Evolutionary conservation across 73 alveolate genomes (phyloP).

Genomic region (Effrenium voratum): DNA sequence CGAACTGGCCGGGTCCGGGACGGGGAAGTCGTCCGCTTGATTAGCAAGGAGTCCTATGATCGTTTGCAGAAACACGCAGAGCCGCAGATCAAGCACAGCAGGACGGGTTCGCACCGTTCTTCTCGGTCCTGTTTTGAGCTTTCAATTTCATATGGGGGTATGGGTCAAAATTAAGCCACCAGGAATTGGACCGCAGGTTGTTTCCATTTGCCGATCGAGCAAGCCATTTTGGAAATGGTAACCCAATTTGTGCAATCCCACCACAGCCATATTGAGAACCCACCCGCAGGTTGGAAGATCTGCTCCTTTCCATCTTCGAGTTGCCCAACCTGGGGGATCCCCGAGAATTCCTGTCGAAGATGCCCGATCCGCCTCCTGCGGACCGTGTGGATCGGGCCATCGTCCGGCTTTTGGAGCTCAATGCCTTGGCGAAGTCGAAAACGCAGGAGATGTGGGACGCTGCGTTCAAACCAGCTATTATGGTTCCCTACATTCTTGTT

Average conservation of each 20-base stretch:
- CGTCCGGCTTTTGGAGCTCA: conserved; percentile 31
- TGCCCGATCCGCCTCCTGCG: conserved; percentile 53
- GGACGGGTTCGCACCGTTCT: conserved; percentile 25
- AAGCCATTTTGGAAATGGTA: too few species aligned
- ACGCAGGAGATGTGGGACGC: too few species aligned
- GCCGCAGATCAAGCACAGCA: conserved; percentile 76
- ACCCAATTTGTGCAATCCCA: background rate
- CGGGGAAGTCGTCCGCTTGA: conserved; percentile 27
- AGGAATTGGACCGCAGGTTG: too few species aligned
- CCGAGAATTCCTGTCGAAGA: conserved; percentile 54
- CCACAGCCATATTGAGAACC: background rate
- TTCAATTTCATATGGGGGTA: too few species aligned
- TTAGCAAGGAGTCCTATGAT: conserved; percentile 18
- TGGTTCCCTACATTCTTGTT: too few species aligned
- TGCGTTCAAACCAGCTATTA: too few species aligned
- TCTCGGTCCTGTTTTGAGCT: too few species aligned
- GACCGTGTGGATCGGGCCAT: conserved; percentile 54
- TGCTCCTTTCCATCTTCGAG: conserved; percentile 59
- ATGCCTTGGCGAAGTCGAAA: conserved; percentile 66
- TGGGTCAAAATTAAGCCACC: too few species aligned
- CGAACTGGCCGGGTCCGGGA: conserved; percentile 19
- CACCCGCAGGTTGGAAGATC: conserved; percentile 30
- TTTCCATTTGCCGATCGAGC: too few species aligned
- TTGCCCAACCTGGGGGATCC: conserved; percentile 88
- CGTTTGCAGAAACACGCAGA: conserved; percentile 47